Base-by-base conservation (phyloP, 768 basidiomycete genomes). In the Trametes cingulata region DNA sequence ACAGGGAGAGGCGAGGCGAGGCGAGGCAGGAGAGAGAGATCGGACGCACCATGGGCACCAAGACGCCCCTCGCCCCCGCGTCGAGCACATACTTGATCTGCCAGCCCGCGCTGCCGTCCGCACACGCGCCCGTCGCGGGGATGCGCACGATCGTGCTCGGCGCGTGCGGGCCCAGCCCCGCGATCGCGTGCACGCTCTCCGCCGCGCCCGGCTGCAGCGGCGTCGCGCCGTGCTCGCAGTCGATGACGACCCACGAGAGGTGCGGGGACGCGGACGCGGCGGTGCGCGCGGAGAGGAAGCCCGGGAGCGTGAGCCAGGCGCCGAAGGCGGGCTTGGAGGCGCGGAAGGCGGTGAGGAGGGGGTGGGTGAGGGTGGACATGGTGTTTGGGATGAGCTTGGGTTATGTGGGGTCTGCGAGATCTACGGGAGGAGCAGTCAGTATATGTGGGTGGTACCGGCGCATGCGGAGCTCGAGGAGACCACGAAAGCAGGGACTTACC, bases 41-140 rank as follows among this genome's bases (percentile, higher is more conserved):
- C 8, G 19, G 24, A 56, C 75, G 37, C 64, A 88, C 85, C 85
- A 89, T 85, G 4, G 88, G 87, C 0, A 88, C 82, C 41, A 90
- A 65, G 5, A 88, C 73, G 0, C 88, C 86, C 25, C 78, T 75
- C 17, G 87, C 87, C 5, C 87, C 88, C 0, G 84, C 82, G 66
- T 89, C 87, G 29, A 89, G 77, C 0, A 83, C 86, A 60, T 84
- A 78, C 73, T 89, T 89, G 72, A 89, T 87, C 70, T 88, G 86
- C 86, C 86, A 88, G 56, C 78, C 77, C 2, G 84, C 84, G 62
- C 82, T 80, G 0, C 74, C 73, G 40, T 70, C 65, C 51, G 67
- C 69, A 25, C 78, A 81, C 25, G 78, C 67, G 0, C 85, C 87
- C 2, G 87, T 88, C 8, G 85, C 85, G 7, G 87, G 83, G 48